These are phyloP conservation scores for Tetraselmis striata DNA, from an alignment of 139 green algal genomes.

Conservation along the genomic window DNA sequence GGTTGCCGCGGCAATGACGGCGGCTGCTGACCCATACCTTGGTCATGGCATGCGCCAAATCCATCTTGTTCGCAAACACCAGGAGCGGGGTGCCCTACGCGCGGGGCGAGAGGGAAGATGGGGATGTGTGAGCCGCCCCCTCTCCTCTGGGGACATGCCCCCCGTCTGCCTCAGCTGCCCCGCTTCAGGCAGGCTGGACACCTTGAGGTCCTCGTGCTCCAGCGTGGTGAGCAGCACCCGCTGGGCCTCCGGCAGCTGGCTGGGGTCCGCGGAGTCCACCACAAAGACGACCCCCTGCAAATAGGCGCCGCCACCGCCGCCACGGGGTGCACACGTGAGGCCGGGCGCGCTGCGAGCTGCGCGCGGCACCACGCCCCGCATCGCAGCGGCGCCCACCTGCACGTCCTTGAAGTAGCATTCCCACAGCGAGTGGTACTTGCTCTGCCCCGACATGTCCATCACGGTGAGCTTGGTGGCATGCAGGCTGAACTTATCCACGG, in stretches of 20 bases:
- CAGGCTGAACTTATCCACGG: constrained; percentile 35
- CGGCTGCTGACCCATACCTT: not conserved
- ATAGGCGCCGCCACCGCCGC: no score
- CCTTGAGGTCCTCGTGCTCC: constrained; percentile 17
- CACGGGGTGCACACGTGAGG: no score
- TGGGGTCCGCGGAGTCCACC: constrained; percentile 20
- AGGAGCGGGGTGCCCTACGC: constrained; percentile 30
- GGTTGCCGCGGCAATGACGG: not conserved
- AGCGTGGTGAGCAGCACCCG: constrained; percentile 13
- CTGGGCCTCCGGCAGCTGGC: constrained; percentile 11
- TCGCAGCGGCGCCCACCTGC: no score
- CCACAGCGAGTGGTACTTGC: constrained; percentile 43
- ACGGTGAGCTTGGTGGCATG: constrained; percentile 27
- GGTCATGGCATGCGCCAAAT: constrained; percentile 8
- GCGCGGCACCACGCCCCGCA: no score
- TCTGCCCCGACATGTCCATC: constrained; percentile 45
- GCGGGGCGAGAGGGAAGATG: no score
- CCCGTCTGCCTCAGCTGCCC: no score
- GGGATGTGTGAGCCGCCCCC: no score
- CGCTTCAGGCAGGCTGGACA: no score
- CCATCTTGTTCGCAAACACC: constrained; percentile 44
- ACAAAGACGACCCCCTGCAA: constrained; percentile 26
- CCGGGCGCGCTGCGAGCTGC: no score
- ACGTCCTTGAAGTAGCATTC: constrained; percentile 36
- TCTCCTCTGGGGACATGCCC: no score